These are phyloP conservation scores for Pleurotus giganteus DNA, from an alignment of 768 basidiomycete species.

Conservation along the genomic window DNA sequence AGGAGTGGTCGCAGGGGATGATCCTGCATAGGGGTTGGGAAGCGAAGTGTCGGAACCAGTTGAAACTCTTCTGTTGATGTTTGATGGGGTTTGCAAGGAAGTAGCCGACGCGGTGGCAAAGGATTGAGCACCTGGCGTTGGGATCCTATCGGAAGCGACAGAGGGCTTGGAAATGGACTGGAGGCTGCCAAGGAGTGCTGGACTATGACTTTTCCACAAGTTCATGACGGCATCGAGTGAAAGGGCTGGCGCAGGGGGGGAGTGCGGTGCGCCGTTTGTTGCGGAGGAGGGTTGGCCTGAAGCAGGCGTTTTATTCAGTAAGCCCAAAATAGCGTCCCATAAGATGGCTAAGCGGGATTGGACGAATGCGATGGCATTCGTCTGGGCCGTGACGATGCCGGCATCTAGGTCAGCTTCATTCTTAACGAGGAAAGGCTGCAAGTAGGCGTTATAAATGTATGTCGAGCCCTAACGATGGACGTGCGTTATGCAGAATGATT, in stretches of 20 bases:
- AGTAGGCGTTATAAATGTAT: conserved; percentile 57
- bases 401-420: conserved; percentile 64
- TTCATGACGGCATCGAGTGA: conserved; percentile 29
- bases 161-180: conserved; percentile 15
- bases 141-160: conserved; percentile 12
- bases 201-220: conserved; percentile 41
- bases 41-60: conserved; percentile 6
- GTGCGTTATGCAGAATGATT: conserved; percentile 9
- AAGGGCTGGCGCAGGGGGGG: conserved; percentile 13
- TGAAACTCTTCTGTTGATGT: background rate
- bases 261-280: conserved; percentile 21
- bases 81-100: conserved; percentile 15
- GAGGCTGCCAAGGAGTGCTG: conserved; percentile 33
- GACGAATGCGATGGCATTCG: conserved; percentile 52
- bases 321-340: conserved; percentile 44
- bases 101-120: conserved; percentile 18
- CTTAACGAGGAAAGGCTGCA: conserved; percentile 57
- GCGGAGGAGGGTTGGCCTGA: conserved; percentile 19
- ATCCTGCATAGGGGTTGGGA: conserved; percentile 10
- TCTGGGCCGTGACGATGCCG: conserved; percentile 52
- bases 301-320: conserved; percentile 38
- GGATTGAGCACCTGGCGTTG: conserved; percentile 7
- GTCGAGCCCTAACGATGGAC: conserved; percentile 53
- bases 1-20: conserved; percentile 12
- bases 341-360: conserved; percentile 47